Conservation (phyloP, 306 rosid species). For the Mimosa pudica region DNA sequence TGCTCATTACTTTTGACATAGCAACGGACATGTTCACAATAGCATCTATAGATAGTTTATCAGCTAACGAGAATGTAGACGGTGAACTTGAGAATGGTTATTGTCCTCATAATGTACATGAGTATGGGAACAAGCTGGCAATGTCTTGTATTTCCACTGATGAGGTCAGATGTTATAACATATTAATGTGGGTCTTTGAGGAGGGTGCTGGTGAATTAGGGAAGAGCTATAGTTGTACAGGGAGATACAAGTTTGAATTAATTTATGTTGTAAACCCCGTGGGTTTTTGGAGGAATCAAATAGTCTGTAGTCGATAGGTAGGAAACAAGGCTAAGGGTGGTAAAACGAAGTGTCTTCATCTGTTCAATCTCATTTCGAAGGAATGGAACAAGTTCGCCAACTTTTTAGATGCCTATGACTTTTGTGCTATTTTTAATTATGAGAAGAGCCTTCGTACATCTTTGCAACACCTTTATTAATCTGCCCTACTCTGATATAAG, state of each 20-base stretch:
- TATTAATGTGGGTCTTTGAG: not conserved
- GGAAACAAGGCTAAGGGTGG: not conserved
- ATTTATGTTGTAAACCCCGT: not conserved
- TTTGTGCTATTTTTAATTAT: not conserved
- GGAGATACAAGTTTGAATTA: not conserved
- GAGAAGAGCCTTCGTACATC: not conserved
- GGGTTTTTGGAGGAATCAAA: not conserved
- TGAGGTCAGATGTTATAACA: too few species aligned
- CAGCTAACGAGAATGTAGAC: too few species aligned
- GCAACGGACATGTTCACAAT: too few species aligned
- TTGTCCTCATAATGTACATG: too few species aligned
- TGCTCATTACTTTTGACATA: too few species aligned
- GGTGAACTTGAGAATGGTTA: too few species aligned
- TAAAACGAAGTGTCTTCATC: not conserved
- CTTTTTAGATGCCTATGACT: not conserved
- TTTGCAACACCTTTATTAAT: not conserved
- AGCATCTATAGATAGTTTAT: too few species aligned
- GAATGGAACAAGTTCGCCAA: not conserved
- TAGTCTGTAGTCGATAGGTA: not conserved
- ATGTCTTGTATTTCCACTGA: too few species aligned
- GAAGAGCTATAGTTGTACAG: not conserved
- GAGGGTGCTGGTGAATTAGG: not conserved
- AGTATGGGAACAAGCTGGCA: too few species aligned
- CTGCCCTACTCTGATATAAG: not conserved
- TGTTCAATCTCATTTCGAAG: not conserved